These are phyloP conservation scores for Boletus semigastroideus DNA, from an alignment of 1,284 basidiomycete genomes.

Conservation along the genomic window DNA sequence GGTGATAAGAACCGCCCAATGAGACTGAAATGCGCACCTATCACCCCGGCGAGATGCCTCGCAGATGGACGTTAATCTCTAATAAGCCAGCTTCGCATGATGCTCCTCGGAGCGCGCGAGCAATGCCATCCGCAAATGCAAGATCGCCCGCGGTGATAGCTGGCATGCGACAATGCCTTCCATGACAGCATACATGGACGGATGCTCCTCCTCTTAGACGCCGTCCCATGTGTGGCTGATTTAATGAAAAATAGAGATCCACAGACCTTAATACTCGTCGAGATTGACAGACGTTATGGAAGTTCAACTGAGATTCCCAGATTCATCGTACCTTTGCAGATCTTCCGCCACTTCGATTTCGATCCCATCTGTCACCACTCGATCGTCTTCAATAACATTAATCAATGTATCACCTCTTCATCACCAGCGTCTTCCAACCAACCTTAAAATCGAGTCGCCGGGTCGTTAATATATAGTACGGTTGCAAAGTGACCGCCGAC, in stretches of 20 bases:
- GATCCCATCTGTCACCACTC: slow-evolving; percentile 16
- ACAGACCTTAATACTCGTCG: slow-evolving; percentile 19
- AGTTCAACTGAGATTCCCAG: slow-evolving; percentile 21
- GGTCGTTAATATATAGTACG: slow-evolving; percentile 1
- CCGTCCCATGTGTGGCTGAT: slow-evolving; percentile 15
- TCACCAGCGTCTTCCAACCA: slow-evolving; percentile 7
- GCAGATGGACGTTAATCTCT: slow-evolving; percentile 26
- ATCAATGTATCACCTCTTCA: slow-evolving; percentile 20
- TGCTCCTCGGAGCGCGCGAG: slow-evolving; percentile 27
- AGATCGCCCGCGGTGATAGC: slow-evolving; percentile 32
- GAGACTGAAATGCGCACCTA: slow-evolving; percentile 8
- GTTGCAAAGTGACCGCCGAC: slow-evolving; percentile 11
- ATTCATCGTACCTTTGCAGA: slow-evolving; percentile 29
- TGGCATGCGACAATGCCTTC: slow-evolving; percentile 11
- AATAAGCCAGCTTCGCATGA: slow-evolving; percentile 4
- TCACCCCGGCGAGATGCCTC: slow-evolving; percentile 13
- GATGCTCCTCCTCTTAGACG: slow-evolving; percentile 16
- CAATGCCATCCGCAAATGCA: background rate
- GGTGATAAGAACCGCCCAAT: slow-evolving; percentile 7
- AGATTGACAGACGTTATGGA: slow-evolving; percentile 29
- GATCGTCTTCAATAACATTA: slow-evolving; percentile 14
- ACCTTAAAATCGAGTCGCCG: slow-evolving; percentile 22
- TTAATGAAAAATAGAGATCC: slow-evolving; percentile 18
- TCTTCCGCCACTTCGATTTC: slow-evolving; percentile 24
- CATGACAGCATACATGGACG: slow-evolving; percentile 11